A percentile compares a stretch with the other conserved stretches of the same genome.
phyloP scores from a whole-genome alignment of 345 rosid genomes.

The Bretschneidera sinensis region DNA sequence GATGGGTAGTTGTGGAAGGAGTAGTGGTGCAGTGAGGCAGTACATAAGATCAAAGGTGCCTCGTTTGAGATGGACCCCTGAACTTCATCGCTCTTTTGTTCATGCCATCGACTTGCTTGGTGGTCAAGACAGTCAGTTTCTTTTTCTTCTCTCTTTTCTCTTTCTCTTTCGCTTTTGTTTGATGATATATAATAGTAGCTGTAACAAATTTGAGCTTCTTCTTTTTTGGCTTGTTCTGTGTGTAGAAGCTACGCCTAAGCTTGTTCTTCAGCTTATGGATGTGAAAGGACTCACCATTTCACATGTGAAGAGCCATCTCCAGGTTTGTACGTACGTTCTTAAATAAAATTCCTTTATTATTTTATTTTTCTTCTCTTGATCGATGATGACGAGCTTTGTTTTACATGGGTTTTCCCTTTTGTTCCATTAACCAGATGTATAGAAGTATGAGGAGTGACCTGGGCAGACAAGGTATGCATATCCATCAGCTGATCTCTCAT shows the following conservation, averaged over 20 bases:
- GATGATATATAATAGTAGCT: no score
- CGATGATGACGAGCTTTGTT: conserved; percentile 1
- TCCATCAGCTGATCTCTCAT: no score
- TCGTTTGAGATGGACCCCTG: conserved; percentile 95
- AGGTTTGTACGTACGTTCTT: conserved; percentile 38
- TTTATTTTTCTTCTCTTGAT: not conserved
- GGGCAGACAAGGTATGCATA: conserved; percentile 61
- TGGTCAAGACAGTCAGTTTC: conserved; percentile 66
- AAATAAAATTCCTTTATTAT: not conserved
- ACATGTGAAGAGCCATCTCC: conserved; percentile 98
- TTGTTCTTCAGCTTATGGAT: conserved; percentile 95
- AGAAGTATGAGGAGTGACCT: conserved; percentile 78
- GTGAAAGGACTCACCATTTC: conserved; percentile 96
- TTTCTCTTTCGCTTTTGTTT: not conserved
- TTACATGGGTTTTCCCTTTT: not conserved
- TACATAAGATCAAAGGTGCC: conserved; percentile 89
- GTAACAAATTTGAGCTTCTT: no score
- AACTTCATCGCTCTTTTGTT: conserved; percentile 88
- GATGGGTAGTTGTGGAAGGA: conserved; percentile 69
- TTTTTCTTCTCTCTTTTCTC: not conserved
- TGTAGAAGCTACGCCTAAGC: conserved; percentile 91
- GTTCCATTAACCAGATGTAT: conserved; percentile 61
- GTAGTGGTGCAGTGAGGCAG: conserved; percentile 79
- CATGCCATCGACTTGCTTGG: conserved; percentile 88
- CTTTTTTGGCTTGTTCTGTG: not conserved